Evolutionary conservation across 129 eudicot genomes (phyloP), one percentile per base, ranked within the genome.

Genomic region (Centaurea solstitialis): DNA sequence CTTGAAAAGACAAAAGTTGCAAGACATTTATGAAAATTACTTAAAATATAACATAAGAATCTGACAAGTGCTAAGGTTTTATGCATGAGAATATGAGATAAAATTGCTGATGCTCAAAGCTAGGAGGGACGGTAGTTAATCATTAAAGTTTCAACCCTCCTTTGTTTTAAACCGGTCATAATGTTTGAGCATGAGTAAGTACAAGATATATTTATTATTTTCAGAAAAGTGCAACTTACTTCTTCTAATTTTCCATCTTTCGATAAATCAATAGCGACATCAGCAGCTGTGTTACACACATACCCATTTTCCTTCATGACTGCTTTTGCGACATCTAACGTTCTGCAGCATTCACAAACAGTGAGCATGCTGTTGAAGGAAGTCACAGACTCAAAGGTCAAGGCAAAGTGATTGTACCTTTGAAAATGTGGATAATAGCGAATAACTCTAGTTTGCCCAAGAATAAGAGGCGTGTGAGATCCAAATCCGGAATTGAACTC

Each of bases 401-500:
- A 76, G 24, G 24, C 9, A 64, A 21, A 33, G 38, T 80, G 20
- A 18, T 22, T 69, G 41, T 88, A 93, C 99, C 99, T 93, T 53
- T 79, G 88, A 79, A 83, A 91, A 80, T 91, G 87, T 67, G 93
- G 93, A 79, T 76, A 93, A 85, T 93, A 96, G 76, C 98, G 99
- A 78, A 86, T 90, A 37, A 93, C 92, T 76, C 81, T 93, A 43
- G 97, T 93, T 91, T 96, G 99, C 53, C 99, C 98, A 21, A 88
- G 92, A 77, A 91, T 79, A 70, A 96, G 93, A 24, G 99, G 99
- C 7, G 98, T 96, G 80, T 93, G 92, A 70, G 98, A 88, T 68
- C 99, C 98, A 87, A 96, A 96, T 81, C 99, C 99, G 82, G 95
- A 79, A 87, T 91, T 89, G 76, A 89, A 96, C 85, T 96, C 99